These are phyloP conservation scores for Decorospora gaudefroyi DNA, from an alignment of 2,329 filamentous ascomycete genomes.

Conservation along the genomic window DNA sequence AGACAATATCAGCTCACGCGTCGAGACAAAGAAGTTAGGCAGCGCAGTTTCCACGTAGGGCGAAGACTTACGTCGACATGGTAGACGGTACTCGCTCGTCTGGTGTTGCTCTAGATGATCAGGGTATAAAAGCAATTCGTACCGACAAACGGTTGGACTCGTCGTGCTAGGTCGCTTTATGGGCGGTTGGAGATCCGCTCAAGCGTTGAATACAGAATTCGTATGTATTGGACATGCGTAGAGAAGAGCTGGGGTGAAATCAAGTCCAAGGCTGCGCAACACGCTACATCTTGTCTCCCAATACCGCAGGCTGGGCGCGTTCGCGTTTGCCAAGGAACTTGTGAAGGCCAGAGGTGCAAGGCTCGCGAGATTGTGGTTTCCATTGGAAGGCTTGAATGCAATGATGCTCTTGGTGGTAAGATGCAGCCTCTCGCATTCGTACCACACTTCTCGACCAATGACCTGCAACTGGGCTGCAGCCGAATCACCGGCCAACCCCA, in stretches of 20 bases:
- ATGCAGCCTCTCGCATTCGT: constrained; percentile 4
- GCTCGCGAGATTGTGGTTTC: neutral
- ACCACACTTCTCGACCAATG: constrained; percentile 8
- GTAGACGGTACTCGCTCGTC: too few relatives aligned
- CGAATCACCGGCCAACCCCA: neutral
- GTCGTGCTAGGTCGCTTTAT: too few relatives aligned
- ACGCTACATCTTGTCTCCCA: neutral
- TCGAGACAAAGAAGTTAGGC: neutral
- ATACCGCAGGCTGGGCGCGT: constrained; percentile 2
- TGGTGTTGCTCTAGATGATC: too few relatives aligned
- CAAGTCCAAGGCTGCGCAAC: neutral
- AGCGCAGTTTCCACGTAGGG: too few relatives aligned
- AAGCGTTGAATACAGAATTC: too few relatives aligned
- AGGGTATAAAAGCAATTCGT: too few relatives aligned
- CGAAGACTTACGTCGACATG: too few relatives aligned
- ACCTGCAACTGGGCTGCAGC: neutral
- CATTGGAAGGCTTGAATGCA: constrained; percentile 1
- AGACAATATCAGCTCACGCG: neutral
- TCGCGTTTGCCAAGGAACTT: constrained; percentile 1
- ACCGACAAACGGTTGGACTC: too few relatives aligned
- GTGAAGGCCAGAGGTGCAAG: constrained; percentile 1
- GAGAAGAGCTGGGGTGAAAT: too few relatives aligned
- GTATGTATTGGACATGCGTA: too few relatives aligned
- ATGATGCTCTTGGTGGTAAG: neutral
- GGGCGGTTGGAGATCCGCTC: too few relatives aligned